These are phyloP conservation scores for Carex parvula DNA, from an alignment of 176 grass and related monocot species.

Conservation along the genomic window DNA sequence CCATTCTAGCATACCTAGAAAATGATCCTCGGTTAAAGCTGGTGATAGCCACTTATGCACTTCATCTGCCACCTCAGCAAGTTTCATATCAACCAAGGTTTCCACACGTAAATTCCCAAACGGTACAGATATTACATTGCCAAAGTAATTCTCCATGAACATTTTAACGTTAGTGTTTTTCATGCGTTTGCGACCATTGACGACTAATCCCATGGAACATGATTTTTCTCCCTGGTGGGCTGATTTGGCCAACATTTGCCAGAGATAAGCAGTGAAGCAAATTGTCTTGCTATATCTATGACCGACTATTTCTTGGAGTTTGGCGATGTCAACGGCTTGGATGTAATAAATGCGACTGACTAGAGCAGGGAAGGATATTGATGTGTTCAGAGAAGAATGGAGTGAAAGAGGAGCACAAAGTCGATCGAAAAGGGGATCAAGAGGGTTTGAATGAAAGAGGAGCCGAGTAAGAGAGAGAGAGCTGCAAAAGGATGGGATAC, in stretches of 20 bases:
- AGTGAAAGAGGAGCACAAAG: constrained; percentile 34
- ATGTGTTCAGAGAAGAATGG: background rate
- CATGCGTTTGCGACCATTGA: constrained; percentile 53
- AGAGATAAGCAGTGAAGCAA: constrained; percentile 64
- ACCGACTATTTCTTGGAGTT: constrained; percentile 31
- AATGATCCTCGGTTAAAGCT: constrained; percentile 47
- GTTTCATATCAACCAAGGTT: constrained; percentile 16
- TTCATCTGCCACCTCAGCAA: constrained; percentile 43
- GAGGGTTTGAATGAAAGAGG: constrained; percentile 9
- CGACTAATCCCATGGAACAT: constrained; percentile 64
- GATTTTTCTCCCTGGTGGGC: constrained; percentile 3
- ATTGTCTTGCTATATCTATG: constrained; percentile 41
- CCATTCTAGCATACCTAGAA: constrained; percentile 47
- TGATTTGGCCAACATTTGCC: constrained; percentile 40
- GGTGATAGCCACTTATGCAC: constrained; percentile 48
- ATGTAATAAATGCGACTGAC: constrained; percentile 66
- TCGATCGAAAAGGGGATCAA: constrained; percentile 41
- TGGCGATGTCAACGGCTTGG: constrained; percentile 27
- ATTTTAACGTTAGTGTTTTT: background rate
- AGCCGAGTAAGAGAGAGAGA: constrained; percentile 43
- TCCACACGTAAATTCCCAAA: constrained; percentile 30
- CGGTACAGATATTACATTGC: constrained; percentile 63
- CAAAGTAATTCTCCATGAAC: constrained; percentile 51
- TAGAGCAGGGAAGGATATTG: background rate
- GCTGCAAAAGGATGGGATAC: constrained; percentile 39